Percentiles rank a stretch among this genome's conserved stretches.
These are phyloP conservation scores for Leptodontidium sp. DNA, from an alignment of 2,329 filamentous ascomycete species.

Conservation along the genomic window DNA sequence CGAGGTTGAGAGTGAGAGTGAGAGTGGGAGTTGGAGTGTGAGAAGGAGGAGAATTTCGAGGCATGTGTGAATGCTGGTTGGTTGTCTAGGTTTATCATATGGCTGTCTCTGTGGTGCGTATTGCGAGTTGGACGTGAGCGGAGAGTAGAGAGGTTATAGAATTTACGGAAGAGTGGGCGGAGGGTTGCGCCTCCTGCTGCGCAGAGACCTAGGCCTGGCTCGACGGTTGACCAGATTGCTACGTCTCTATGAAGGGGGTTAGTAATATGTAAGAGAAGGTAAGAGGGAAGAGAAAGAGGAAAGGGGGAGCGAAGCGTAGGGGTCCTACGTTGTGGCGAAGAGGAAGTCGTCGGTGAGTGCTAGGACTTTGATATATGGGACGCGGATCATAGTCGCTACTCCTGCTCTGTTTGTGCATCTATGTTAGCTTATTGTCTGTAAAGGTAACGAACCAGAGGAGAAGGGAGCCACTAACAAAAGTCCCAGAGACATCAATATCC, in stretches of 20 bases:
- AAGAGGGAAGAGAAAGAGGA: not conserved
- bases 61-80: not conserved
- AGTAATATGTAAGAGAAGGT: conserved; percentile 8
- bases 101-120: conserved; percentile 3
- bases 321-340: conserved; percentile 35
- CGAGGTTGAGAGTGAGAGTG: not conserved
- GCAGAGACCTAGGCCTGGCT: conserved; percentile 57
- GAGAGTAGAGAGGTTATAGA: conserved; percentile 32
- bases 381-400: conserved; percentile 38
- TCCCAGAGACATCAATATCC: conserved; percentile 63
- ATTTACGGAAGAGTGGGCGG: conserved; percentile 51
- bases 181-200: conserved; percentile 58
- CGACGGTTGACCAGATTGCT: conserved; percentile 58
- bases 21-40: not conserved
- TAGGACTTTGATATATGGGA: conserved; percentile 38
- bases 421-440: conserved; percentile 9
- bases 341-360: conserved; percentile 38
- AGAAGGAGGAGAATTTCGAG: not conserved
- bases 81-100: conserved; percentile 6
- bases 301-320: not conserved
- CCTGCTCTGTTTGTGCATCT: conserved; percentile 35
- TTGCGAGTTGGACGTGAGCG: not conserved
- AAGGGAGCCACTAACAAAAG: conserved; percentile 51
- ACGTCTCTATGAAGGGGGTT: conserved; percentile 39
- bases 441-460: no score